phyloP scores from a whole-genome alignment of 1,139 yeast genomes.

The Kluyveromyces marxianus region DNA sequence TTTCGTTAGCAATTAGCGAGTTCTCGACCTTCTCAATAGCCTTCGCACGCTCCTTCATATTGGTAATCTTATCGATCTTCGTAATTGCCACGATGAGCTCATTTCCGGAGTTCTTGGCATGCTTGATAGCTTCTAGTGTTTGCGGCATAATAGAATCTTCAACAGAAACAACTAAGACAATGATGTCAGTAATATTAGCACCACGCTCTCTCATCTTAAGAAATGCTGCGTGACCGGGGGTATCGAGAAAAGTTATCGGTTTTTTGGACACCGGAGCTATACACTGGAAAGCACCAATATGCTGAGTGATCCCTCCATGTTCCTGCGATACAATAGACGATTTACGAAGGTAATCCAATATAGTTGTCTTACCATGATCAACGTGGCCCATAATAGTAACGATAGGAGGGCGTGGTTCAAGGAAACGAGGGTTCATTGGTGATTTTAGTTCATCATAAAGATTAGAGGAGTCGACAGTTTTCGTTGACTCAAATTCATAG shows the following conservation, averaged over 20 bases:
- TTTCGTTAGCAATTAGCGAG: conserved; percentile 69
- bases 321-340: conserved; percentile 78
- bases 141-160: conserved; percentile 99
- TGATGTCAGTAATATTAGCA: conserved; percentile 88
- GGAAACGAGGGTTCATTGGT: conserved; percentile 36
- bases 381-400: conserved; percentile 99
- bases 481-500: conserved; percentile 46
- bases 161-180: conserved; percentile 91
- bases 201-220: conserved; percentile 96
- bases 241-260: conserved; percentile 81
- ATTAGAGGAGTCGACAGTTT: conserved; percentile 33
- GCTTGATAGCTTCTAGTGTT: conserved; percentile 91
- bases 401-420: conserved; percentile 78
- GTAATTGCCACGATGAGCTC: conserved; percentile 89
- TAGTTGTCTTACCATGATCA: conserved; percentile 96
- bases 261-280: conserved; percentile 66
- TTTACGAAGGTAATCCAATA: conserved; percentile 76
- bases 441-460: conserved; percentile 41
- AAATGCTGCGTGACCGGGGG: conserved; percentile 98
- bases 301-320: conserved; percentile 97
- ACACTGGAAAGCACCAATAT: conserved; percentile 94
- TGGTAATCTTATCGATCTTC: conserved; percentile 78
- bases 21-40: conserved; percentile 50
- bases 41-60: conserved; percentile 40
- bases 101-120: conserved; percentile 69